Conservation (phyloP, 2,329 filamentous ascomycete species). For the Aspergillus pseudoglaucus region DNA sequence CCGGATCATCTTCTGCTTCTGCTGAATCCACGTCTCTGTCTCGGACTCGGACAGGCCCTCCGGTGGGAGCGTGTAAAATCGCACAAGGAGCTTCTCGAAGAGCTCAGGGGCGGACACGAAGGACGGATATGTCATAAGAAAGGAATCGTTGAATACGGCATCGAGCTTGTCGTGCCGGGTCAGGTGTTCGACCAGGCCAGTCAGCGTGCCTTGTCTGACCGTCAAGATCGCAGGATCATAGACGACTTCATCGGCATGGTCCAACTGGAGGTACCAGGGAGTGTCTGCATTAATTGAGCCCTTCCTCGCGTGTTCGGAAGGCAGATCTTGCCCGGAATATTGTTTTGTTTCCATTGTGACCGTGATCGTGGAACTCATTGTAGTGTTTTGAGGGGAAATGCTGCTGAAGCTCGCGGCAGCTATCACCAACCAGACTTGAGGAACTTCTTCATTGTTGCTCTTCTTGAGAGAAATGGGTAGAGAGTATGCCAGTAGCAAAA, state of each 20-base stretch:
- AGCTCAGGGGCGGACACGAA: constrained; percentile 81
- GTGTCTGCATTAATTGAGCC: neutral
- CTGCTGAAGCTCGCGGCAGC: neutral
- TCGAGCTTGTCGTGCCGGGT: constrained; percentile 90
- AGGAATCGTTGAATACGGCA: constrained; percentile 87
- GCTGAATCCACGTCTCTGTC: constrained; percentile 73
- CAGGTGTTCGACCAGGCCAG: constrained; percentile 84
- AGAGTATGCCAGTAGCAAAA: neutral
- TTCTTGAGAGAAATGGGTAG: neutral
- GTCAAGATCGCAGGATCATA: constrained; percentile 4
- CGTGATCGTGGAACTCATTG: neutral
- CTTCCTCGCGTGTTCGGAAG: neutral
- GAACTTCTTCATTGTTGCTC: neutral
- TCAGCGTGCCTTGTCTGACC: constrained; percentile 56
- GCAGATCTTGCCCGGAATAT: neutral
- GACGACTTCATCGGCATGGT: constrained; percentile 6
- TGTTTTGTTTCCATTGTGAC: neutral
- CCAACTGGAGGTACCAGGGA: neutral
- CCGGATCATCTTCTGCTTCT: constrained; percentile 83
- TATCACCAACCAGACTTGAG: neutral
- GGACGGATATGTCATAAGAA: constrained; percentile 85
- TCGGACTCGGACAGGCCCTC: constrained; percentile 64
- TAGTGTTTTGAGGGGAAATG: neutral
- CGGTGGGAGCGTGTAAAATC: constrained; percentile 82
- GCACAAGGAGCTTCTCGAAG: constrained; percentile 78